phyloP scores from a whole-genome alignment of 768 basidiomycete species.

The Termitomyces sp. region DNA sequence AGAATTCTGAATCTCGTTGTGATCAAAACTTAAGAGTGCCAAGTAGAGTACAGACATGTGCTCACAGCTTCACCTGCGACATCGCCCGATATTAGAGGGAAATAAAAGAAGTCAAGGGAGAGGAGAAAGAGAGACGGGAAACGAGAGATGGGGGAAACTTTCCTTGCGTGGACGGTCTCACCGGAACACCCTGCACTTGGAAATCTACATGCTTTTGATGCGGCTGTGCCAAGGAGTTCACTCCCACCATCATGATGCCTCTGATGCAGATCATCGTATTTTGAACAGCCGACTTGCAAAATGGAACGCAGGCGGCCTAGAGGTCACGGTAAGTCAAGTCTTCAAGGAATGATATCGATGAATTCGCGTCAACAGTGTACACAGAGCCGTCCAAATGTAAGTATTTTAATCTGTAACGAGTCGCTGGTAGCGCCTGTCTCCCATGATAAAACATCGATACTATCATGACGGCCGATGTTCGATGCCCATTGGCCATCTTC shows the following conservation, averaged over 20 bases:
- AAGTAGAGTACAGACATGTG: constrained; percentile 24
- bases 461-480: neutral
- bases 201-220: constrained; percentile 7
- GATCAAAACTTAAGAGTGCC: constrained; percentile 4
- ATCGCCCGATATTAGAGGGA: constrained; percentile 21
- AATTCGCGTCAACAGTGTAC: neutral
- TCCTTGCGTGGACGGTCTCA: constrained; percentile 7
- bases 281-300: neutral
- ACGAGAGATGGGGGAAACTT: constrained; percentile 1
- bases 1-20: constrained; percentile 52
- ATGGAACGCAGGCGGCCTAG: no score
- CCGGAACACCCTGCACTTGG: constrained; percentile 8
- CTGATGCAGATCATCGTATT: neutral
- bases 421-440: neutral
- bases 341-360: neutral
- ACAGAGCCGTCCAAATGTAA: neutral
- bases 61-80: constrained; percentile 48
- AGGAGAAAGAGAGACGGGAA: neutral
- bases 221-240: constrained; percentile 3
- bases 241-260: constrained; percentile 6
- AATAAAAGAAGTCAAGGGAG: neutral
- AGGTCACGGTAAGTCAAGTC: no score
- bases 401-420: neutral
- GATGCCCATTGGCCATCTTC: no score
- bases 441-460: neutral